Evolutionary conservation across 139 green algal species (phyloP).

Genomic region (Chlorella sp.): DNA sequence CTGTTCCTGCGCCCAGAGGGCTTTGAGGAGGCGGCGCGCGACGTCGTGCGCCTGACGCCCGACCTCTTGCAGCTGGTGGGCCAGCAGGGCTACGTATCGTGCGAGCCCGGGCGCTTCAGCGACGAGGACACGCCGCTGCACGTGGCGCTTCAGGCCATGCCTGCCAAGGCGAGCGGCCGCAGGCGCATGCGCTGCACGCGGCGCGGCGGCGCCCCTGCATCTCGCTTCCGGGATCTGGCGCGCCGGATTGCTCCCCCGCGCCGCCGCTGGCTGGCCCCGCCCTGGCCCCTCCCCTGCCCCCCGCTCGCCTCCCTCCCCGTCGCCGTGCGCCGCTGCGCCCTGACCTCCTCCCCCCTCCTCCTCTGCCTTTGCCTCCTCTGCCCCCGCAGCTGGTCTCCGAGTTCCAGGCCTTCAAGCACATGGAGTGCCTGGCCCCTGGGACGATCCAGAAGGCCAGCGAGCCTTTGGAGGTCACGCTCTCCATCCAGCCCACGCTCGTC

Average conservation of each 20-base stretch:
- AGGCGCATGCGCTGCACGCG: too few relatives aligned
- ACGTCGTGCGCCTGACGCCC: slow-evolving; percentile 68
- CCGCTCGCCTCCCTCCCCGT: not conserved
- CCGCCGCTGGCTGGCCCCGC: too few relatives aligned
- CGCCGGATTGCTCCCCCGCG: too few relatives aligned
- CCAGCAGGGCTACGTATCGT: slow-evolving; percentile 75
- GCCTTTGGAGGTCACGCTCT: slow-evolving; percentile 72
- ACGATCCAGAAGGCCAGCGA: slow-evolving; percentile 53
- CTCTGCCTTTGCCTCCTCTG: too few relatives aligned
- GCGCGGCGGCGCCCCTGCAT: too few relatives aligned
- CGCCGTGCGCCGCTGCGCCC: not conserved
- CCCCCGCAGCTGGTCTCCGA: slow-evolving; percentile 51
- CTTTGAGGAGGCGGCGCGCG: slow-evolving; percentile 58
- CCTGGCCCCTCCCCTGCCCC: not conserved
- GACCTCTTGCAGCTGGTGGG: slow-evolving; percentile 47
- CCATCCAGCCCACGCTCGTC: slow-evolving; percentile 67
- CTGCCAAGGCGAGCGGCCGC: slow-evolving; percentile 43
- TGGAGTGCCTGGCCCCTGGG: slow-evolving; percentile 52
- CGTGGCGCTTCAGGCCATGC: slow-evolving; percentile 44
- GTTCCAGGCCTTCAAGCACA: slow-evolving; percentile 70
- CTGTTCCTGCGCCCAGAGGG: slow-evolving; percentile 66
- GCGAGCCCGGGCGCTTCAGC: slow-evolving; percentile 23
- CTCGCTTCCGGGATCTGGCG: too few relatives aligned
- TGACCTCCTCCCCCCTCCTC: not conserved
- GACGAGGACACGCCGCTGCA: slow-evolving; percentile 42